Evolutionary conservation across 2,329 filamentous ascomycete genomes (phyloP), one percentile per base, ranked within the genome.

Genomic region (Fusarium scirpi): DNA sequence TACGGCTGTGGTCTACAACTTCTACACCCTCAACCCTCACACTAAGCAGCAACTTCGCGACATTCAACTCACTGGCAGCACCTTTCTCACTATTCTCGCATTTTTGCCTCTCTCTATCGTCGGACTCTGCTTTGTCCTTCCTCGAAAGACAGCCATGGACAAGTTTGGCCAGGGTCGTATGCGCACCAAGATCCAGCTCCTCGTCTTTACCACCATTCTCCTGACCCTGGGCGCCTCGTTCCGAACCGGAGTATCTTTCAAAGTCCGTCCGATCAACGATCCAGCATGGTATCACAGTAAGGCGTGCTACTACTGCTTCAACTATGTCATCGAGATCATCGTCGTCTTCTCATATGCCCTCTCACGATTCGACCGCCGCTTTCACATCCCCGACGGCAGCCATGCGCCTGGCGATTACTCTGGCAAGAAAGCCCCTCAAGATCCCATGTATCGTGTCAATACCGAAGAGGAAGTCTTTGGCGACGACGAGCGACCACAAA

Each of bases 251-350:
- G 87, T 86, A 2, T 81, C 77, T 29, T 93, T 85, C 79, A 82
- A 83, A 58, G 76, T 83, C 1, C 85, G 85, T 29, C 87, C 84
- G 6, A 73, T 75, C 59, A 82, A 46, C 13, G 44, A 88, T 61
- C 89, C 92, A 3, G 90, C 90, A 8, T 92, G 90, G 86, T 95
- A 90, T 77, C 87, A 93, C 74, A 83, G 83, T 75, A 92, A 91
- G 77, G 87, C 89, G 3, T 89, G 87, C 74, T 97, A 94, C 82
- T 97, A 96, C 82, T 81, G 89, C 76, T 92, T 96, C 82, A 92
- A 93, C 81, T 97, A 92, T 76, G 83, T 82, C 18, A 84, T 94
- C 40, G 94, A 97, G 80, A 82, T 94, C 43, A 76, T 91, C 25
- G 89, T 94, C 40, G 85, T 95, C 7, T 86, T 85, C 56, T 81